Evolutionary conservation across 2,329 filamentous ascomycete species (phyloP), one percentile per base, ranked within the genome.

Genomic region (Phaeosphaeria sp.): DNA sequence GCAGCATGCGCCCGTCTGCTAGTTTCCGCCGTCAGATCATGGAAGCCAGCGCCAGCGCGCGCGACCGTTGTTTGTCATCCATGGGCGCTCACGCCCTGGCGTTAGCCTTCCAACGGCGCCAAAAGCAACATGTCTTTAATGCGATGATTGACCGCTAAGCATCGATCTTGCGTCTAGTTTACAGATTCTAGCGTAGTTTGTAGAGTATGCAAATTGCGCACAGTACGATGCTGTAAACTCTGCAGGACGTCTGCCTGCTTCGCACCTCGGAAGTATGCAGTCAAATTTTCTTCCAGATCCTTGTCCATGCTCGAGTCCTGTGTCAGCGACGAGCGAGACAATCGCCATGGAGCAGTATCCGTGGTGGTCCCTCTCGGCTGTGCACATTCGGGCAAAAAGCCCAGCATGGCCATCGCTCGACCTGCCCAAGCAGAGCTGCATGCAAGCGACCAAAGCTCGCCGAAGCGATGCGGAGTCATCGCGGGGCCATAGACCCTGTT

Each of bases 21-120:
- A 75, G 73, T 65, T 70, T 68, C 73, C 73, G 70, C 71, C 71
- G 72, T 75, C 72, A 73, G 64, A 65, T 67, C 59, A 64, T 57
- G 61, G 46, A 47, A 53, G 43, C 54, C 47, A 50, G 55, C 50
- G 51, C 51, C 43, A 53, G 60, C 30, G 41, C 54, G 62, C 60
- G 62, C 61, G 55, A 44, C 66, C 62, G 68, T 67, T 67, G 50
- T 59, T 52, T 58, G 56, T 63, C 66, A 67, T 64, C 59, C 58
- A 59, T 64, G 56, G 59, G 58, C 60, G 58, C 36, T 52, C 55
- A 58, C 60, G 59, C 62, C 66, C 67, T 70, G 64, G 64, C 66
- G 52, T 65, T 66, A 63, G 63, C 47, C 56, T 41, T 63, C 49
- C 54, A 58, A 59, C 53, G 58, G 62, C 62, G 54, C 58, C 58